Evolutionary conservation across 768 basidiomycete genomes (phyloP), one percentile per base, ranked within the genome.

Genomic region (Cystofilobasidium bisporidii): DNA sequence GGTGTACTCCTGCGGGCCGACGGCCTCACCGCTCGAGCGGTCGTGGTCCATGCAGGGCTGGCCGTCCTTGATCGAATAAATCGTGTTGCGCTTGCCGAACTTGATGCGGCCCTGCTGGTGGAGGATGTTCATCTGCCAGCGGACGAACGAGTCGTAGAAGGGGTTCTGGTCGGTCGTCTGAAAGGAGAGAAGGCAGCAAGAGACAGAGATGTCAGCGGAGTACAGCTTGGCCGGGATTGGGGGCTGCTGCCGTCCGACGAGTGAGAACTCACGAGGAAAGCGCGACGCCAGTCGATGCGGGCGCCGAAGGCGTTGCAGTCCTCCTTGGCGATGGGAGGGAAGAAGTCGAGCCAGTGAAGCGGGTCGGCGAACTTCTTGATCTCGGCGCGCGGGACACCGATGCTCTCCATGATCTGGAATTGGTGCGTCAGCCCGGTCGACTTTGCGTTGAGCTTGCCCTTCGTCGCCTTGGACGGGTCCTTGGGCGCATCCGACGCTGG

Each of bases 21-120:
- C 80, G 57, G 87, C 94, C 78, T 99, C 96, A 48, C 96, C 96
- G 68, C 91, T 90, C 61, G 85, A 83, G 66, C 96, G 87, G 77
- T 99, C 96, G 79, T 99, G 96, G 78, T 99, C 96, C 96, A 99
- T 98, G 75, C 96, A 99, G 0, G 96, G 94, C 75, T 98, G 96
- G 2, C 92, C 93, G 72, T 99, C 96, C 78, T 97, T 97, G 2
- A 92, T 91, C 71, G 90, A 93, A 82, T 96, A 99, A 75, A 99
- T 90, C 18, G 96, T 99, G 78, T 97, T 94, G 53, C 96, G 86
- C 78, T 96, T 89, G 59, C 96, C 96, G 75, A 97, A 99, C 78
- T 94, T 96, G 81, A 99, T 90, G 79, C 92, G 93, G 40, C 88
- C 87, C 57, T 91, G 81, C 50, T 80, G 81, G 78, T 90, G 82